A percentile compares a stretch with the other conserved stretches of the same genome.
Conservation (phyloP, 345 rosid genomes). For the Hibiscus tridactylites region DNA sequence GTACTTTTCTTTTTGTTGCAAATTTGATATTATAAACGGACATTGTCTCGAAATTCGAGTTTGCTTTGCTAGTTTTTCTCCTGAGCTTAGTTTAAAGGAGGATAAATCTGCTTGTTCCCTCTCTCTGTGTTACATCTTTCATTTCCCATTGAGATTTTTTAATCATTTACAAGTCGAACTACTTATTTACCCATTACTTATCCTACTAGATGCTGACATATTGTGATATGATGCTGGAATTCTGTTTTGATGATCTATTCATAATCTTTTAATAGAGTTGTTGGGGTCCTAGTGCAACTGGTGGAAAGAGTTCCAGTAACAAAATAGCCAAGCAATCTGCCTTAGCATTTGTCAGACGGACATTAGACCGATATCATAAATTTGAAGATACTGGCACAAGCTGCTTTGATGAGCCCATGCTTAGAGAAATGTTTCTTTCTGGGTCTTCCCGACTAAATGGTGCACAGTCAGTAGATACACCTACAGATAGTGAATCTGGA, state of each 20-base stretch:
- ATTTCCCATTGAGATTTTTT: background rate
- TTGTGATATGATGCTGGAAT: background rate
- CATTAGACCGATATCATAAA: slow-evolving; percentile 58
- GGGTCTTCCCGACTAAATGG: slow-evolving; percentile 31
- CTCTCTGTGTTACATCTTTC: background rate
- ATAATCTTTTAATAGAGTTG: slow-evolving; percentile 39
- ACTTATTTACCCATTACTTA: background rate
- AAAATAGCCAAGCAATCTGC: slow-evolving; percentile 88
- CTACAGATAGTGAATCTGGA: slow-evolving; percentile 42
- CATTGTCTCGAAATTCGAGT: background rate
- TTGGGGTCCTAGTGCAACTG: slow-evolving; percentile 46
- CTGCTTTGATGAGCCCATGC: slow-evolving; percentile 75
- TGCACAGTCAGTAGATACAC: slow-evolving; percentile 30
- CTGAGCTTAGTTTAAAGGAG: background rate
- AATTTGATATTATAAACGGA: background rate
- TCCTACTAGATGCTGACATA: background rate
- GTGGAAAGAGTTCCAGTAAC: slow-evolving; percentile 53
- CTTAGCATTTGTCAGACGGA: slow-evolving; percentile 62
- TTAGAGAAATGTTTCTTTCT: slow-evolving; percentile 50
- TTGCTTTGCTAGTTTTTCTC: background rate
- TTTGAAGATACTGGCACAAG: slow-evolving; percentile 77
- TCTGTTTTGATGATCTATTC: slow-evolving; percentile 11
- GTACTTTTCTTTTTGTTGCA: background rate
- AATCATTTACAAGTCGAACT: background rate
- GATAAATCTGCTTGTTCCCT: background rate